Percentiles rank a stretch among this genome's conserved stretches.
phyloP scores from a whole-genome alignment of 768 basidiomycete genomes.

The Mycena sanguinolenta region DNA sequence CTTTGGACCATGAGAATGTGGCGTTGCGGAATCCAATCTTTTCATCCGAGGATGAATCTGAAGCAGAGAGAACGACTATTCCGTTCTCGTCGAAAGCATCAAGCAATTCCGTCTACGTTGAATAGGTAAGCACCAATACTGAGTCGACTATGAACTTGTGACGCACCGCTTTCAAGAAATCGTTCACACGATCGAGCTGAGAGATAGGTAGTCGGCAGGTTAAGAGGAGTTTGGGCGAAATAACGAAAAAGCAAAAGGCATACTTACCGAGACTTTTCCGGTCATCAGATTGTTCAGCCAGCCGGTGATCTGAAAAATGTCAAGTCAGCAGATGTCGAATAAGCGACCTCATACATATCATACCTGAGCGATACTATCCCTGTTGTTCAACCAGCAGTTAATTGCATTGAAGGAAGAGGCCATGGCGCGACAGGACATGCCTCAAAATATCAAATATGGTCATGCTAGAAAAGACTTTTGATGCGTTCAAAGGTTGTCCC shows the following conservation, averaged over 20 bases:
- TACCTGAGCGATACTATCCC: neutral
- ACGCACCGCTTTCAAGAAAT: conserved; percentile 56
- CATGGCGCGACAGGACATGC: conserved; percentile 23
- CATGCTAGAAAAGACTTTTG: conserved; percentile 49
- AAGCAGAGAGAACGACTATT: neutral
- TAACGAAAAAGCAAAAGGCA: too few relatives aligned
- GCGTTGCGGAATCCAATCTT: conserved; percentile 68
- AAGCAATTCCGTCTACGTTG: conserved; percentile 60
- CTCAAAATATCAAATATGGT: conserved; percentile 63
- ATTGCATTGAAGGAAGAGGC: too few relatives aligned
- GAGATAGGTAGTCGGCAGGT: neutral
- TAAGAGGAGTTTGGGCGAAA: neutral
- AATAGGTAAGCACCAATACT: neutral
- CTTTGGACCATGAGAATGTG: conserved; percentile 66
- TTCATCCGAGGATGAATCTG: conserved; percentile 31
- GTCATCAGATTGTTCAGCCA: conserved; percentile 33
- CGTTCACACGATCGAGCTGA: conserved; percentile 57
- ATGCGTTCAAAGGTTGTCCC: conserved; percentile 22
- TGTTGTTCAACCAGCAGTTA: neutral
- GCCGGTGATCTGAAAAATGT: conserved; percentile 4
- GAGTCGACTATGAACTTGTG: neutral
- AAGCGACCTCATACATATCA: neutral
- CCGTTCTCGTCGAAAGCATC: conserved; percentile 50
- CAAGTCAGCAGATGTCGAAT: neutral
- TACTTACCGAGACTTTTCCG: conserved; percentile 72